A percentile compares a stretch with the other conserved stretches of the same genome.
Evolutionary conservation across 2,329 filamentous ascomycete genomes (phyloP).

Genomic region (Clarireedia homoeocarpa): DNA sequence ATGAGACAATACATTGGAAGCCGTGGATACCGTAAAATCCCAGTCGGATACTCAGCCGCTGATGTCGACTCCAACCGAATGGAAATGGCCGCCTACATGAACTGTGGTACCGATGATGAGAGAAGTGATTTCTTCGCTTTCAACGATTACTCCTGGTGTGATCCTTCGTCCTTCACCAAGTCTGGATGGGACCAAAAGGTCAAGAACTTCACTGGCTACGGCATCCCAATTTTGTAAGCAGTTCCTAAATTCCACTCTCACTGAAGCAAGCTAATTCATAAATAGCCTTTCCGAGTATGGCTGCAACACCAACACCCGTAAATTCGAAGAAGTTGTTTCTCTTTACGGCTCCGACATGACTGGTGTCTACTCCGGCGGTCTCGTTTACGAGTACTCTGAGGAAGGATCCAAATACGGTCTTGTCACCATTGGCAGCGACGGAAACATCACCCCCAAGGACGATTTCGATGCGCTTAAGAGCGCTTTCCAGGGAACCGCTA

Average conservation of each 20-base stretch:
- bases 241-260: not conserved
- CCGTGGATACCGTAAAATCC: constrained; percentile 41
- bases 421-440: constrained; percentile 24
- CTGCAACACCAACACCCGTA: constrained; percentile 72
- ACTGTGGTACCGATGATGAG: constrained; percentile 60
- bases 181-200: constrained; percentile 67
- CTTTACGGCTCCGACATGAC: constrained; percentile 84
- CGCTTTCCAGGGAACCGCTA: constrained; percentile 34
- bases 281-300: constrained; percentile 74
- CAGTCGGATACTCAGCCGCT: constrained; percentile 53
- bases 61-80: constrained; percentile 62
- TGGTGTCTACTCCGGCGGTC: constrained; percentile 83
- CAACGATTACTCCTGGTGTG: constrained; percentile 62
- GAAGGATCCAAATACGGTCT: constrained; percentile 70
- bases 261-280: constrained; percentile 6
- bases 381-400: constrained; percentile 90
- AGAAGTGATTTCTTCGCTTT: constrained; percentile 61
- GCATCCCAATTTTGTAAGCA: constrained; percentile 47
- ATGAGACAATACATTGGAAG: constrained; percentile 45
- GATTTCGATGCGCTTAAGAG: constrained; percentile 43
- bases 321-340: constrained; percentile 71
- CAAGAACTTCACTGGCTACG: constrained; percentile 58
- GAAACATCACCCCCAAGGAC: constrained; percentile 32
- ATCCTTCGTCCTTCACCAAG: constrained; percentile 47
- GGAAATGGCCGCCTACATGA: constrained; percentile 64